Percentiles rank a stretch among this genome's conserved stretches.
Evolutionary conservation across 495 filamentous ascomycete species (phyloP).

Genomic region (Penicillium salamii): DNA sequence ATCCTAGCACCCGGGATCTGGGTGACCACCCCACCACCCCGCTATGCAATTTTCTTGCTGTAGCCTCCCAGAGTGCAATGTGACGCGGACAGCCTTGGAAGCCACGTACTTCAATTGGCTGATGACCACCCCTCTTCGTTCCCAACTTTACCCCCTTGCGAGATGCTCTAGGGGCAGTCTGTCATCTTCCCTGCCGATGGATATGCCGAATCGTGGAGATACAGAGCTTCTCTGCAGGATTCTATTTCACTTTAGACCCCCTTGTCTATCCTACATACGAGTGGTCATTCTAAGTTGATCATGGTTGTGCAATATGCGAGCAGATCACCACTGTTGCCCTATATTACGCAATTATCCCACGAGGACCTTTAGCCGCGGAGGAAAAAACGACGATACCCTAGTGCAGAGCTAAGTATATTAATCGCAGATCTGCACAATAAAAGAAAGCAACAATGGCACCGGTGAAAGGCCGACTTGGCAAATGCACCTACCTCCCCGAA

Average conservation of each 20-base stretch:
- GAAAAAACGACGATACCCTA: background rate
- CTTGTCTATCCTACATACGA: too few relatives aligned
- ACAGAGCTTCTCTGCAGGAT: too few relatives aligned
- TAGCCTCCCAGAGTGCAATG: constrained; percentile 1
- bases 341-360: background rate
- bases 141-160: background rate
- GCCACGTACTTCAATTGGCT: background rate
- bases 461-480: background rate
- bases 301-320: too few relatives aligned
- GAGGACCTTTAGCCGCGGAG: too few relatives aligned
- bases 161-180: background rate
- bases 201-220: background rate
- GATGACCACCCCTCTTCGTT: background rate
- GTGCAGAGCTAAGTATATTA: background rate
- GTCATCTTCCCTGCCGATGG: too few relatives aligned
- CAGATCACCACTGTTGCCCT: too few relatives aligned
- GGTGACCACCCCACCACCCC: constrained; percentile 2
- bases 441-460: constrained; percentile 6
- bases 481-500: background rate
- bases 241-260: too few relatives aligned
- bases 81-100: constrained; percentile 7
- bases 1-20: background rate
- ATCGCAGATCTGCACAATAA: constrained; percentile 2
- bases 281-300: too few relatives aligned
- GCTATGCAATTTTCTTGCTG: constrained; percentile 2